Evolutionary conservation across 306 rosid genomes (phyloP).

Genomic region (Glycine soja): DNA sequence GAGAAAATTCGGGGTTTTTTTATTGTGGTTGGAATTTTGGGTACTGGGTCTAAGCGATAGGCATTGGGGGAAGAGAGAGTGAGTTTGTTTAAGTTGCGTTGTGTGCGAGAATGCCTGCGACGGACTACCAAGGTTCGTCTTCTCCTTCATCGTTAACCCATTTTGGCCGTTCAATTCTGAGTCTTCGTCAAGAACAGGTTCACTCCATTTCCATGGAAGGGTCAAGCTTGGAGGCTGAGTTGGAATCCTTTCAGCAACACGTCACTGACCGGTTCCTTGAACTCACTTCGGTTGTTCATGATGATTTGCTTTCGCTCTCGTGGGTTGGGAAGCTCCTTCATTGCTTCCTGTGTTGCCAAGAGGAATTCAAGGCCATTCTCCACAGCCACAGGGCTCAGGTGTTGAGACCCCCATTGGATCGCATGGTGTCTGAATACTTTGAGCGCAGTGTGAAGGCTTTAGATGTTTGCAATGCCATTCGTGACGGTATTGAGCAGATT

Average conservation of each 20-base stretch:
- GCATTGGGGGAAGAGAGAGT: background rate
- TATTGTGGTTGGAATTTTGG: background rate
- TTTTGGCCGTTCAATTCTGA: conserved; percentile 70
- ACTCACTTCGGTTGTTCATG: conserved; percentile 47
- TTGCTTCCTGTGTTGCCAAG: conserved; percentile 65
- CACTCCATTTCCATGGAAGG: conserved; percentile 65
- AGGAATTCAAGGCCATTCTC: conserved; percentile 72
- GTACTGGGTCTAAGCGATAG: conserved; percentile 6
- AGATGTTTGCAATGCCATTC: conserved; percentile 85
- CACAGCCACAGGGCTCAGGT: conserved; percentile 42
- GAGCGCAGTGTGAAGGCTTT: conserved; percentile 89
- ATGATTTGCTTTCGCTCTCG: conserved; percentile 66
- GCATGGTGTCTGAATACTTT: conserved; percentile 72
- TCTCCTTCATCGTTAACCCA: conserved; percentile 57
- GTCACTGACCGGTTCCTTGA: conserved; percentile 61
- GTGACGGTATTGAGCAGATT: conserved; percentile 91
- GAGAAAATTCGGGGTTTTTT: background rate
- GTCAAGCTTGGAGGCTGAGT: conserved; percentile 55
- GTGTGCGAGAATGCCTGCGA: conserved; percentile 74
- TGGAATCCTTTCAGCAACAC: conserved; percentile 71
- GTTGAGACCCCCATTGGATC: conserved; percentile 63
- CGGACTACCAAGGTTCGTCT: conserved; percentile 79
- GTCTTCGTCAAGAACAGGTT: conserved; percentile 60
- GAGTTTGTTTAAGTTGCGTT: conserved; percentile 5
- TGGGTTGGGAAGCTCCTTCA: conserved; percentile 80